Evolutionary conservation across 352 stramenopile genomes (phyloP).

Genomic region (Globisporangium yorkense): DNA sequence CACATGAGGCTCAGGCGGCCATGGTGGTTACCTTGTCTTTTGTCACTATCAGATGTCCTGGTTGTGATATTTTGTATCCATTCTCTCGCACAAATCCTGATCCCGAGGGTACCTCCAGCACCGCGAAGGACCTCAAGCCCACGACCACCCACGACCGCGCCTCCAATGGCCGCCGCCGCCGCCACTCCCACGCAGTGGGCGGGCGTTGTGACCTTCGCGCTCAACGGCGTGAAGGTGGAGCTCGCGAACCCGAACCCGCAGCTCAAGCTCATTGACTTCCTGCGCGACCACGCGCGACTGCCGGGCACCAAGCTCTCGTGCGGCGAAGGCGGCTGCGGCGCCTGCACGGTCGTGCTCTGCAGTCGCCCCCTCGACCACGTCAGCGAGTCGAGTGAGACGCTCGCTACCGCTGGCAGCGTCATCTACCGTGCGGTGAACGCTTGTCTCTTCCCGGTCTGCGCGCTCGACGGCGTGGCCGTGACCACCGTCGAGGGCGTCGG

Average conservation of each 20-base stretch:
- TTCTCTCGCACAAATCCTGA: too few species aligned
- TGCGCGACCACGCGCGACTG: conserved; percentile 63
- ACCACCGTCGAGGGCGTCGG: conserved; percentile 84
- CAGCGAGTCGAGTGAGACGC: not conserved
- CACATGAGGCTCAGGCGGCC: too few species aligned
- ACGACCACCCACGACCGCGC: too few species aligned
- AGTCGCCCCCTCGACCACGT: conserved; percentile 14
- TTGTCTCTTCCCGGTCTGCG: conserved; percentile 79
- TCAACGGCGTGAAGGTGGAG: conserved; percentile 6
- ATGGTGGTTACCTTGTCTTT: too few species aligned
- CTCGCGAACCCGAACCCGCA: conserved; percentile 46
- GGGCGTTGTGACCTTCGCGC: conserved; percentile 10
- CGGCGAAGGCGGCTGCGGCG: conserved; percentile 93
- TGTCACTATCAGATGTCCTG: too few species aligned
- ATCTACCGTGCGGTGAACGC: conserved; percentile 76
- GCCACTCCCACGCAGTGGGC: conserved; percentile 5
- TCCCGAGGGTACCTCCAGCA: too few species aligned
- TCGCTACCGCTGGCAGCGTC: not conserved
- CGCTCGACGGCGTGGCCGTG: conserved; percentile 76
- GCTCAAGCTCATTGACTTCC: conserved; percentile 74
- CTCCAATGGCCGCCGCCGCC: too few species aligned
- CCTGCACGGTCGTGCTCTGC: conserved; percentile 94
- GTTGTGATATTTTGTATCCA: too few species aligned
- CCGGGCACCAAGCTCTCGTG: conserved; percentile 90
- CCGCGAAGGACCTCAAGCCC: too few species aligned